Evolutionary conservation across 257 asterid species (phyloP).

Genomic region (Salvia rosmarinus): DNA sequence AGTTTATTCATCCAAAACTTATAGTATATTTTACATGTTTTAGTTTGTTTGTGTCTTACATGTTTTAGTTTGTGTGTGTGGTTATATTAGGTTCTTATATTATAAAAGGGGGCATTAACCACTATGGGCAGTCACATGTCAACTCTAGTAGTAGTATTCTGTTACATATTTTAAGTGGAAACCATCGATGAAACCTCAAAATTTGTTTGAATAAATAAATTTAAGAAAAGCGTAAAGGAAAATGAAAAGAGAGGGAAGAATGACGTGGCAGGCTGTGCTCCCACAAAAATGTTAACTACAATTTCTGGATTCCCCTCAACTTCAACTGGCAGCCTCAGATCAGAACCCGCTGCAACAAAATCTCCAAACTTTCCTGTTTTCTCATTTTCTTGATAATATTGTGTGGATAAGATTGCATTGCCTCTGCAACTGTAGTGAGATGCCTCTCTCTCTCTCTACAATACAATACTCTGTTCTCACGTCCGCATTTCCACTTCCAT

Average conservation of each 20-base stretch:
- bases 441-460: neutral
- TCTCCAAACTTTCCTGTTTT: constrained; percentile 2
- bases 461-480: constrained; percentile 15
- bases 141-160: too few species aligned
- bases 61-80: too few species aligned
- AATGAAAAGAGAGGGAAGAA: neutral
- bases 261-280: constrained; percentile 36
- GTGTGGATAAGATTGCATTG: constrained; percentile 39
- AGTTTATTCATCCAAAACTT: too few species aligned
- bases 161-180: too few species aligned
- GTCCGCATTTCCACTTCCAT: constrained; percentile 26
- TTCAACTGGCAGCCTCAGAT: constrained; percentile 32
- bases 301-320: constrained; percentile 25
- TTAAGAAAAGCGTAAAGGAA: neutral
- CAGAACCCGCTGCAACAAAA: constrained; percentile 19
- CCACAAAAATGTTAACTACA: constrained; percentile 29
- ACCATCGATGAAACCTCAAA: too few species aligned
- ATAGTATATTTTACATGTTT: too few species aligned
- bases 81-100: too few species aligned
- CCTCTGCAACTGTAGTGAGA: neutral
- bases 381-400: constrained; percentile 35
- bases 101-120: too few species aligned
- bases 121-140: too few species aligned
- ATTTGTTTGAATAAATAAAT: too few species aligned
- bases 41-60: too few species aligned